These are phyloP conservation scores for Acrodontium crateriforme DNA, from an alignment of 2,329 filamentous ascomycete species.

Conservation along the genomic window DNA sequence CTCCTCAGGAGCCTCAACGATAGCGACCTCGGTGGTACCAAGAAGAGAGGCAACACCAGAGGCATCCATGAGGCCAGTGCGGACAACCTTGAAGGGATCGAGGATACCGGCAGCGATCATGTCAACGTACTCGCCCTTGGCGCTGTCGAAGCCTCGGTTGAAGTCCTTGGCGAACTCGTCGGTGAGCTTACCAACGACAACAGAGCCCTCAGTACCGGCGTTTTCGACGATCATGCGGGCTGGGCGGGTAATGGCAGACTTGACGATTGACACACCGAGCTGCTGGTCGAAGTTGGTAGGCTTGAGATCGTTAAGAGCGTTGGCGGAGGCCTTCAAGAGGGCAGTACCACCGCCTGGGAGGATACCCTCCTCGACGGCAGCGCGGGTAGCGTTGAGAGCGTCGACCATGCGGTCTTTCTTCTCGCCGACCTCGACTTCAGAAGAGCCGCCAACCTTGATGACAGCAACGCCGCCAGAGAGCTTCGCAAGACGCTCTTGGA, in stretches of 20 bases:
- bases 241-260: constrained; percentile 92
- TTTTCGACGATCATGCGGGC: constrained; percentile 96
- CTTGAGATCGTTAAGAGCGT: constrained; percentile 74
- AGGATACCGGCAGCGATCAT: constrained; percentile 97
- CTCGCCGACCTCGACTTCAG: constrained; percentile 96
- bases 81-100: constrained; percentile 98
- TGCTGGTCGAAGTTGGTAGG: constrained; percentile 96
- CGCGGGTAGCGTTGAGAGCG: constrained; percentile 92
- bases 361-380: constrained; percentile 97
- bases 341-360: constrained; percentile 96
- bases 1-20: constrained; percentile 90
- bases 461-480: constrained; percentile 97
- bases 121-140: constrained; percentile 96
- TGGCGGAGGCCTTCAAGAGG: constrained; percentile 88
- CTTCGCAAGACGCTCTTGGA: constrained; percentile 98
- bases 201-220: constrained; percentile 86
- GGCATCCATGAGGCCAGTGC: constrained; percentile 86
- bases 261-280: constrained; percentile 93
- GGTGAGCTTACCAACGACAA: constrained; percentile 94
- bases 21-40: constrained; percentile 94
- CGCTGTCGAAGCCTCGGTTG: constrained; percentile 95
- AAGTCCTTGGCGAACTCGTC: constrained; percentile 87
- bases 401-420: constrained; percentile 99
- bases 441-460: constrained; percentile 96
- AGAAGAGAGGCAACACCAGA: constrained; percentile 93